phyloP scores from a whole-genome alignment of 371 early-diverging fungal genomes.

The Polyrhizophydium stewartii region DNA sequence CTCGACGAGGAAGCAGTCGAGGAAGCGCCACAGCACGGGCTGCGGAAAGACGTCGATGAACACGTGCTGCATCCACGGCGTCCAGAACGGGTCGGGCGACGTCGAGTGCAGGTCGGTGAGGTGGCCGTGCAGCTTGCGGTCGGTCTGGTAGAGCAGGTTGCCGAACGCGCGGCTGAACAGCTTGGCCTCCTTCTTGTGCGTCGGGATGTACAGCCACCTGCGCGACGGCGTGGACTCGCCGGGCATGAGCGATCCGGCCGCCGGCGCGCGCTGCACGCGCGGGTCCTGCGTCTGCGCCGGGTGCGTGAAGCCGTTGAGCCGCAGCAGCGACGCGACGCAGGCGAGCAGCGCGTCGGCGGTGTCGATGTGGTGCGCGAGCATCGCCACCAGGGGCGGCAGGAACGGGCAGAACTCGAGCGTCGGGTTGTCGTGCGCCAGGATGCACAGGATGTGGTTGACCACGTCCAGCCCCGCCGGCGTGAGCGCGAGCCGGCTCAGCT shows the following conservation, averaged over 20 bases:
- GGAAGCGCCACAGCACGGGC: constrained; percentile 27
- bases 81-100: constrained; percentile 31
- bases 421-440: constrained; percentile 37
- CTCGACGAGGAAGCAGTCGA: constrained; percentile 37
- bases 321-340: background rate
- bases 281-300: background rate
- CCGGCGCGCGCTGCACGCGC: background rate
- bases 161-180: constrained; percentile 32
- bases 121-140: constrained; percentile 25
- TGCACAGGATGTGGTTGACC: constrained; percentile 30
- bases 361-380: constrained; percentile 35
- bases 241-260: background rate
- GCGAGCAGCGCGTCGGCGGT: constrained; percentile 16
- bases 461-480: constrained; percentile 11
- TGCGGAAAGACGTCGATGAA: constrained; percentile 28
- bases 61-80: constrained; percentile 30
- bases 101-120: constrained; percentile 21
- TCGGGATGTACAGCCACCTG: constrained; percentile 35
- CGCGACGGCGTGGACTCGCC: background rate
- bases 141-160: constrained; percentile 23
- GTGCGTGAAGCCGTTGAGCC: background rate
- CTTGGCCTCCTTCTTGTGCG: constrained; percentile 31
- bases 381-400: constrained; percentile 20
- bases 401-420: constrained; percentile 40
- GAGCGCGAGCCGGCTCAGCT: constrained; percentile 16